Evolutionary conservation across 805 yeast species (phyloP).

Genomic region (Lachancea thermotolerans): DNA sequence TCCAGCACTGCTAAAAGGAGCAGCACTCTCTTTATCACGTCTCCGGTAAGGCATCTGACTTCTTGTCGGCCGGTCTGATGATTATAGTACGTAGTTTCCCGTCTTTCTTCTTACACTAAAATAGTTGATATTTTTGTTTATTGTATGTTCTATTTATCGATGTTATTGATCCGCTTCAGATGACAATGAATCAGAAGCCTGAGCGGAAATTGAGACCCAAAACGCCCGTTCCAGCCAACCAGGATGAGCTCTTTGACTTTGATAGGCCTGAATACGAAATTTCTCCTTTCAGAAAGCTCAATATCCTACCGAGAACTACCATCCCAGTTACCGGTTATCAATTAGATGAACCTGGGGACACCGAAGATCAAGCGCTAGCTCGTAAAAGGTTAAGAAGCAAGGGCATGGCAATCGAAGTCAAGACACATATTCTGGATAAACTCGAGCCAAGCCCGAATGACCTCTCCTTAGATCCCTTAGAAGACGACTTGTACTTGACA

Average conservation of each 20-base stretch:
- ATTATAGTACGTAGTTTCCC: not conserved
- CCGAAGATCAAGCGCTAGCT: not conserved
- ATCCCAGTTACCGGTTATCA: not conserved
- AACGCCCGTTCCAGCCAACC: constrained; percentile 8
- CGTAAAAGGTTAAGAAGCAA: constrained; percentile 8
- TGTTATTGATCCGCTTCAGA: not conserved
- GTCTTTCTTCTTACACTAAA: too few species aligned
- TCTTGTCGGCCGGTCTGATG: not conserved
- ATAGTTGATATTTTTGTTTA: too few species aligned
- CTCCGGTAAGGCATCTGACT: constrained; percentile 5
- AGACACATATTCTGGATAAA: constrained; percentile 1
- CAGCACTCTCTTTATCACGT: constrained; percentile 4
- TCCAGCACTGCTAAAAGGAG: constrained; percentile 5
- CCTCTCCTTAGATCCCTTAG: constrained; percentile 37
- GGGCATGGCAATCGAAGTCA: constrained; percentile 20
- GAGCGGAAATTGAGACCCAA: constrained; percentile 10
- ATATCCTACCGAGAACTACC: constrained; percentile 4
- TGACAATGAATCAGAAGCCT: constrained; percentile 1
- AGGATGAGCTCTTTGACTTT: constrained; percentile 32
- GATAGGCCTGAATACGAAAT: constrained; percentile 27
- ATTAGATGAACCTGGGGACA: not conserved
- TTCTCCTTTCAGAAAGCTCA: constrained; percentile 13
- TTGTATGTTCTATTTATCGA: too few species aligned
- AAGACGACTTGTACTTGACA: constrained; percentile 37
- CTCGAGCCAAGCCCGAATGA: not conserved